These are phyloP conservation scores for Candida adriatica DNA, from an alignment of 805 yeast genomes.

Conservation along the genomic window DNA sequence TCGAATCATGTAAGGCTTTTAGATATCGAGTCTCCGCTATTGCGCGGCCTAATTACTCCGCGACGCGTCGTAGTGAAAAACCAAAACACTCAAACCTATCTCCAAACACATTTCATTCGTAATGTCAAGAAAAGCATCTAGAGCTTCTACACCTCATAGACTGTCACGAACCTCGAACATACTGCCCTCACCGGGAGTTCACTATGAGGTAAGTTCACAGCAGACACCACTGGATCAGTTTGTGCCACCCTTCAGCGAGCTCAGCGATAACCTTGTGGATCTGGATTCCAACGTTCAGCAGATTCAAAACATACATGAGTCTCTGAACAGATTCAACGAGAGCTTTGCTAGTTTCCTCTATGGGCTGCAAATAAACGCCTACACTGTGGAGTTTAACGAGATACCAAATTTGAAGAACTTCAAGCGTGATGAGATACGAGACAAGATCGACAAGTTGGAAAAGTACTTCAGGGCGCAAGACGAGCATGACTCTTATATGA, in stretches of 20 bases:
- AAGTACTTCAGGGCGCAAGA: constrained; percentile 14
- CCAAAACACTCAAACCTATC: neutral
- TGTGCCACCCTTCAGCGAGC: constrained; percentile 35
- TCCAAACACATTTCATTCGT: neutral
- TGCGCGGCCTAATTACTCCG: too few relatives aligned
- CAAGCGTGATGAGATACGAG: constrained; percentile 14
- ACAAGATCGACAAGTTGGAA: constrained; percentile 17
- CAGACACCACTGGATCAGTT: constrained; percentile 36
- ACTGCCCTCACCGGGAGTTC: constrained; percentile 37
- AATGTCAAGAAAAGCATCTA: constrained; percentile 16
- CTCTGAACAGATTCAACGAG: constrained; percentile 64
- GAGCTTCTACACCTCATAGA: constrained; percentile 29
- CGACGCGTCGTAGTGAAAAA: too few relatives aligned
- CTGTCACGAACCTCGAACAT: constrained; percentile 32
- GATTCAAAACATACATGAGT: constrained; percentile 53
- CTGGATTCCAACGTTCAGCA: constrained; percentile 54
- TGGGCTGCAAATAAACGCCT: constrained; percentile 79
- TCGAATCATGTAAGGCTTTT: too few relatives aligned
- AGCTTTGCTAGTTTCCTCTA: constrained; percentile 69
- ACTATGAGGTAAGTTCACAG: constrained; percentile 35
- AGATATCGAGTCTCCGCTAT: too few relatives aligned
- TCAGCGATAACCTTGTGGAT: constrained; percentile 44
- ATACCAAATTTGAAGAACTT: constrained; percentile 14
- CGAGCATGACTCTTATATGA: constrained; percentile 24
- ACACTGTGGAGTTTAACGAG: constrained; percentile 67